phyloP scores from a whole-genome alignment of 129 eudicot species.

The Gnaphalium uliginosum region DNA sequence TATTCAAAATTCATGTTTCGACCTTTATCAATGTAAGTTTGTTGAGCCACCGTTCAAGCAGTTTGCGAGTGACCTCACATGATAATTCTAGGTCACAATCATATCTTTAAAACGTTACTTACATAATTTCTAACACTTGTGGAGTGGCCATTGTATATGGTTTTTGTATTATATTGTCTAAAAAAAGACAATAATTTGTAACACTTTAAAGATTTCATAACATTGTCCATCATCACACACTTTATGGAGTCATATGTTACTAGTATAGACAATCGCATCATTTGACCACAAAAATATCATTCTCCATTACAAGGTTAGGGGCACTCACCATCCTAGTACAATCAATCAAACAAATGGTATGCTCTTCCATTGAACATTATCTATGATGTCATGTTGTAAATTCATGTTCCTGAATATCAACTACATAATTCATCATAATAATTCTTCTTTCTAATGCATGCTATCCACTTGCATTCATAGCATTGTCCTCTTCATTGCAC shows the following conservation, averaged over 20 bases:
- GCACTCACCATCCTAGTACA: background rate
- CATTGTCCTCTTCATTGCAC: background rate
- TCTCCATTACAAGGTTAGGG: background rate
- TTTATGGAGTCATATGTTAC: background rate
- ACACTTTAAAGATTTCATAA: too few species aligned
- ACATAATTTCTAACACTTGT: too few species aligned
- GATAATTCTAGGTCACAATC: too few species aligned
- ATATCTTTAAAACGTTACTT: too few species aligned
- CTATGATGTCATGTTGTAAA: background rate
- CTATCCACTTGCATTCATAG: background rate
- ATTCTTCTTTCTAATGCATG: background rate
- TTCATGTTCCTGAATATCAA: background rate
- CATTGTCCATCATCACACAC: background rate
- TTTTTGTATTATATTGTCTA: too few species aligned
- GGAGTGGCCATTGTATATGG: too few species aligned
- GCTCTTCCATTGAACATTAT: background rate
- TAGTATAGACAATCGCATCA: background rate
- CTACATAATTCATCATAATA: background rate
- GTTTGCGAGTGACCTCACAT: too few species aligned
- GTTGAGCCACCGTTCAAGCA: too few species aligned
- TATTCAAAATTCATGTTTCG: background rate
- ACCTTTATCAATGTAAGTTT: too few species aligned
- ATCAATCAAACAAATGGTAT: background rate
- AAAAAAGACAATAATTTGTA: too few species aligned
- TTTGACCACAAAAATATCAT: background rate